phyloP scores from a whole-genome alignment of 176 grass and related monocot species.

The Juncus inflexus region DNA sequence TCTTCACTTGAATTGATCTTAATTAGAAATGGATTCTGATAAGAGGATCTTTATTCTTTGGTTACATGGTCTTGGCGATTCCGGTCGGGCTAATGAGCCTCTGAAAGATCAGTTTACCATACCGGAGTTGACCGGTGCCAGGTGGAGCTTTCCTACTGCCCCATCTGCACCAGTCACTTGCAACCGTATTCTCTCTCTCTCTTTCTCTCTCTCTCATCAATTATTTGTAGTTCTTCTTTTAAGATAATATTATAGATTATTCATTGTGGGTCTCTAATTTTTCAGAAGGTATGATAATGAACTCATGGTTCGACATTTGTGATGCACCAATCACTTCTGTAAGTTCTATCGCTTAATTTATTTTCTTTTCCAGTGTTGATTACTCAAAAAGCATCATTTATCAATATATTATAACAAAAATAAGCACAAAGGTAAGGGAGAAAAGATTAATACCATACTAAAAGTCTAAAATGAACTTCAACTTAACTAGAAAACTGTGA shows the following conservation, averaged over 20 bases:
- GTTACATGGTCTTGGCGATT: constrained; percentile 65
- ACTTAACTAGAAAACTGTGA: constrained; percentile 46
- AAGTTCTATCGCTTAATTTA: constrained; percentile 9
- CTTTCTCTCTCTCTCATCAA: neutral
- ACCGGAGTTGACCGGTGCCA: constrained; percentile 43
- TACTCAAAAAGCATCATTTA: no score
- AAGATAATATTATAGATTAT: neutral
- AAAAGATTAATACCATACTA: no score
- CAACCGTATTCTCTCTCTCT: constrained; percentile 39
- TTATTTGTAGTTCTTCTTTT: no score
- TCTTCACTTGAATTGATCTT: constrained; percentile 3
- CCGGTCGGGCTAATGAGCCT: constrained; percentile 51
- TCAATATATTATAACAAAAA: no score
- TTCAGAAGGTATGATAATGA: constrained; percentile 61
- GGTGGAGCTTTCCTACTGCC: constrained; percentile 59
- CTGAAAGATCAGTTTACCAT: constrained; percentile 34
- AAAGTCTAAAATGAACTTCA: neutral
- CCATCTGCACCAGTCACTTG: constrained; percentile 45
- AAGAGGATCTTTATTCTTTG: constrained; percentile 52
- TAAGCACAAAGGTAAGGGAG: no score
- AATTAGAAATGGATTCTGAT: constrained; percentile 9
- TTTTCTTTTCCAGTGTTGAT: neutral
- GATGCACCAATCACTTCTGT: constrained; percentile 51
- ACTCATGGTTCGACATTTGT: constrained; percentile 77
- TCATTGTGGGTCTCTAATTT: neutral